Conservation (phyloP, 139 green algal genomes). For the Spirogloea muscicola region DNA sequence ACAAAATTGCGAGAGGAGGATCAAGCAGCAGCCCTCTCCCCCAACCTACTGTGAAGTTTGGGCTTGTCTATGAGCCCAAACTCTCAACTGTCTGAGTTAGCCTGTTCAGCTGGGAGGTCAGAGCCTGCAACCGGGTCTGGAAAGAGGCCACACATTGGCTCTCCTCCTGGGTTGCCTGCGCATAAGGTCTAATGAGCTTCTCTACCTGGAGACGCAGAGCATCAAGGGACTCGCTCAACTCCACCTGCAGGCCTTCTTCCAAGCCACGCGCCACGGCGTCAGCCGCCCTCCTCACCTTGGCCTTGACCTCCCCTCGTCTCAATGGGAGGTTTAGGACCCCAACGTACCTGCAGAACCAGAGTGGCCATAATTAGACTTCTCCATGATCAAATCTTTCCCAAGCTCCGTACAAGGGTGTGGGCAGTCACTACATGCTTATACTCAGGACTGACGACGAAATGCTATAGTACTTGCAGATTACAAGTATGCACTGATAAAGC, state of each 20-base stretch:
- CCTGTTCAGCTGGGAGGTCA: slow-evolving; percentile 23
- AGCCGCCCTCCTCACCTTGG: slow-evolving; percentile 65
- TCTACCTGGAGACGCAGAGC: background rate
- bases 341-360: slow-evolving; percentile 61
- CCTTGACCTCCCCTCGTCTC: slow-evolving; percentile 73
- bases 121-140: slow-evolving; percentile 2
- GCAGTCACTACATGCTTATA: too few relatives aligned
- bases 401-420: too few relatives aligned
- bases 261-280: slow-evolving; percentile 55
- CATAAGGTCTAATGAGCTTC: slow-evolving; percentile 18
- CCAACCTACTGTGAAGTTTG: too few relatives aligned
- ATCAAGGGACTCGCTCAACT: slow-evolving; percentile 31
- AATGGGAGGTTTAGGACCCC: slow-evolving; percentile 79
- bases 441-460: too few relatives aligned
- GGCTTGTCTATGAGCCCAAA: too few relatives aligned
- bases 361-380: too few relatives aligned
- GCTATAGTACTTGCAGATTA: too few relatives aligned
- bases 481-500: too few relatives aligned
- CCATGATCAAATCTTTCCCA: too few relatives aligned
- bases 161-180: slow-evolving; percentile 7
- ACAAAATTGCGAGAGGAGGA: too few relatives aligned
- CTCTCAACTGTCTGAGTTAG: too few relatives aligned
- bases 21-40: too few relatives aligned
- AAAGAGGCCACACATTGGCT: slow-evolving; percentile 4
- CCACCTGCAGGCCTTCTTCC: slow-evolving; percentile 53